Evolutionary conservation across 2,329 filamentous ascomycete species (phyloP).

Genomic region (Fusarium hainanense): DNA sequence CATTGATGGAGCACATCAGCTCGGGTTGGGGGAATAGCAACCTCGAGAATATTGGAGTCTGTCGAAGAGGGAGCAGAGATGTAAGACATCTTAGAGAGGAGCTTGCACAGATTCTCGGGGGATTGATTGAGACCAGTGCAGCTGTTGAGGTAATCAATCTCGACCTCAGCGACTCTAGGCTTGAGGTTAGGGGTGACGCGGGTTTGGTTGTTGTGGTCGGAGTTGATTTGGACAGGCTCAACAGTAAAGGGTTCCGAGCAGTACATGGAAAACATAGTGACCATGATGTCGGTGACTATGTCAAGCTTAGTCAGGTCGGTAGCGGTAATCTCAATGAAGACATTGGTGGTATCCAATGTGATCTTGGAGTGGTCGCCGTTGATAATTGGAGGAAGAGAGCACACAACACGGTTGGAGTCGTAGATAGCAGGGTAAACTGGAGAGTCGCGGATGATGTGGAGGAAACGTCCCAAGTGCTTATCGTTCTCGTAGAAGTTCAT

Average conservation of each 20-base stretch:
- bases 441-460: conserved; percentile 94
- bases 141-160: conserved; percentile 92
- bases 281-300: conserved; percentile 93
- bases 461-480: conserved; percentile 87
- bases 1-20: conserved; percentile 96
- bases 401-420: conserved; percentile 86
- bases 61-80: conserved; percentile 78
- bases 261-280: conserved; percentile 97
- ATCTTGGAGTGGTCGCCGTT: conserved; percentile 99
- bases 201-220: conserved; percentile 87
- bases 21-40: conserved; percentile 86
- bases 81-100: conserved; percentile 91
- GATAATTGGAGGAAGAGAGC: conserved; percentile 96
- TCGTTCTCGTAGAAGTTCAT: conserved; percentile 97
- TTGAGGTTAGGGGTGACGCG: conserved; percentile 83
- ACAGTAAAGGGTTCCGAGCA: conserved; percentile 89
- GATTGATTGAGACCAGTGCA: conserved; percentile 86
- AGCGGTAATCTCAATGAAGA: conserved; percentile 97
- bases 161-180: conserved; percentile 81
- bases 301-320: conserved; percentile 96
- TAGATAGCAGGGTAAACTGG: conserved; percentile 96
- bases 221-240: conserved; percentile 92
- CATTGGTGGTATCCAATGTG: conserved; percentile 86
- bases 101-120: conserved; percentile 78
- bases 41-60: conserved; percentile 77